Percentiles rank a stretch among this genome's conserved stretches.
Evolutionary conservation across 164 flowering plant genomes (phyloP).

Genomic region (Vitis riparia): DNA sequence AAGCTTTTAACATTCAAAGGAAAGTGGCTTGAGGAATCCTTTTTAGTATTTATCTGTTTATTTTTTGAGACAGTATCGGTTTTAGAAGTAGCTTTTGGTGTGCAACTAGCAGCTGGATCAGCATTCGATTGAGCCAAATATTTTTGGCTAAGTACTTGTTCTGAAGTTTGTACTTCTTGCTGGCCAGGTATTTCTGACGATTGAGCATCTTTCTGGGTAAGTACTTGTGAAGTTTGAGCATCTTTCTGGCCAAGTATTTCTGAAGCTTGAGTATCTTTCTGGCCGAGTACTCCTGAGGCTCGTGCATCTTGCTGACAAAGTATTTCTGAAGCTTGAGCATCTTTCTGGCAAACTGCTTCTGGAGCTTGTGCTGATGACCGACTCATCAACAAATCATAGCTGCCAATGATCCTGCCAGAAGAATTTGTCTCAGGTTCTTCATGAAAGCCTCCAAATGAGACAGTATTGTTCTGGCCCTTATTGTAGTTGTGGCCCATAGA

Average conservation of each 20-base stretch:
- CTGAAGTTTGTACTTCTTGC: too few relatives aligned
- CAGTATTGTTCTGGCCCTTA: conserved; percentile 32
- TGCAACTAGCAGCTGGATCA: conserved; percentile 11
- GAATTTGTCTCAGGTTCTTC: conserved; percentile 30
- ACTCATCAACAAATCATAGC: conserved; percentile 34
- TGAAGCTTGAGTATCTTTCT: too few relatives aligned
- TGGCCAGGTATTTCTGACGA: too few relatives aligned
- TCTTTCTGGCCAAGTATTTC: too few relatives aligned
- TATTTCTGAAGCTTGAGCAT: neutral
- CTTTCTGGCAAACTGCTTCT: conserved; percentile 20
- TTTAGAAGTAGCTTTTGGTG: conserved; percentile 7
- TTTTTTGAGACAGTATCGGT: conserved; percentile 17
- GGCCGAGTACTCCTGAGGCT: too few relatives aligned
- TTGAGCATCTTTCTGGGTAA: too few relatives aligned
- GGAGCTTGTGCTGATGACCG: conserved; percentile 29
- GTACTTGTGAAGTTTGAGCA: too few relatives aligned
- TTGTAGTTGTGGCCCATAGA: conserved; percentile 22
- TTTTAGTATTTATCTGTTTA: conserved; percentile 42
- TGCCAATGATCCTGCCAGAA: conserved; percentile 26
- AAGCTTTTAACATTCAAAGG: conserved; percentile 58
- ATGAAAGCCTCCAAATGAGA: conserved; percentile 45
- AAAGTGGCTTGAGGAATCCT: conserved; percentile 41
- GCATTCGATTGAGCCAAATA: conserved; percentile 21
- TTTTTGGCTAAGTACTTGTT: conserved; percentile 9
- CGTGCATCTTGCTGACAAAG: too few relatives aligned